Base-by-base conservation (phyloP, 441 rosid genomes). In the Mallotus repandus region DNA sequence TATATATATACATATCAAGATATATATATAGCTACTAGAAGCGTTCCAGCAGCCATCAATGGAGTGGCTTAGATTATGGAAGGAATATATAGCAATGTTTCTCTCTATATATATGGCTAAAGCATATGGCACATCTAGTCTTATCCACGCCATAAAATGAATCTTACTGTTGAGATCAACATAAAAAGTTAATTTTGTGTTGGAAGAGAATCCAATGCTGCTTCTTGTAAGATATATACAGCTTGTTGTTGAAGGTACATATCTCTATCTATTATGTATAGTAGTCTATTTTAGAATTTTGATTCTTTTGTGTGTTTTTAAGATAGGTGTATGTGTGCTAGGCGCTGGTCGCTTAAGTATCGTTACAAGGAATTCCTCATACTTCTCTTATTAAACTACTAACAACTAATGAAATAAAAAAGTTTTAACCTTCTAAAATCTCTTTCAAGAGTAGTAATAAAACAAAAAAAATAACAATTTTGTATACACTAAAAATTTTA, bases 201-300 rank as follows among this genome's bases (percentile, higher is more conserved):
- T 76, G 65, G 76, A 56, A 76, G 88, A 74, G 88, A 85, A 87
- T 85, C 91, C 81, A 82, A 87, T 87, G 84, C 91, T 78, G 69
- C 80, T 16, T 53, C 52, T 59, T 59, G 6, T 46, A 5, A 49
- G 74, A 69, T 66, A 18, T 50, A 68, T 7, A 0, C 76, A 64
- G 85, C 88, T 81, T 83, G 57, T 67, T 25, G 3, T 61, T 80
- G 50, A 85, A 80, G 83, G 78, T 60, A 76, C 48, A 41, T n/a
- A 29, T 19, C n/a, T 15, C 59, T 1, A 65, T 35, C 9, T 50
- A 38, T 38, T 38, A 38, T 38, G 5, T 38, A 38, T 38, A 38
- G 41, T 38, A 38, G 7, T 38, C 41, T 38, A 45, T 45, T 45
- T 45, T 9, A 45, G 12, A 45, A 45, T 29, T 29, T 29, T 29